Evolutionary conservation across 768 basidiomycete species (phyloP), one percentile per base, ranked within the genome.

Genomic region (Tylopilus sp.): DNA sequence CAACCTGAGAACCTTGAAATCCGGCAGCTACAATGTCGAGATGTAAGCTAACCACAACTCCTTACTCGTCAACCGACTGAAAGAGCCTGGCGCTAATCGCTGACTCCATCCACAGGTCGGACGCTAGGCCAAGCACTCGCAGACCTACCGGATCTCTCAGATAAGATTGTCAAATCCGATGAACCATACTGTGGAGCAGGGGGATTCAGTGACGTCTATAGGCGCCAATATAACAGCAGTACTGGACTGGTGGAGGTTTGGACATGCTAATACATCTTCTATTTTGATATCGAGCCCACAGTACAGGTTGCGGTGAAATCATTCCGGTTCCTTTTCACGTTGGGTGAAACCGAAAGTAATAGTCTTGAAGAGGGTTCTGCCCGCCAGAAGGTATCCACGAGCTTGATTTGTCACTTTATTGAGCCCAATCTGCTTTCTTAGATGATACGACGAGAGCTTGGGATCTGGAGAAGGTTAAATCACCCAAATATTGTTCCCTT

Each of bases 291-390:
- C 39, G 22, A 40, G 4, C 39, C 21, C 39, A 21, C 39, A 12
- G 39, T 40, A 11, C 39, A 55, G 53, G 54, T 48, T 25, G 45
- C 46, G 4, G 52, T 44, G 30, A 48, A 55, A 21, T 36, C 18
- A 15, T 55, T 48, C 44, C 40, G 54, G 22, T 48, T 55, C 31
- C 20, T 3, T 44, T 53, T 55, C 17, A 33, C 45, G 8, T 13
- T 54, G 9, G 45, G 38, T 18, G 40, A 35, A 13, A 17, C 17
- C 10, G 43, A 8, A 11, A 43, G 22, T 10, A 8, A 7, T 9
- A 10, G 25, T 26, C 25, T 4, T 26, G 8, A 26, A 8, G 8
- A 25, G 42, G 38, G 20, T 11, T 5, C 22, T 20, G 31, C 31
- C 31, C 4, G 12, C 6, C 31, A 15, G 12, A 33, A 33, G 31